These are phyloP conservation scores for Penicillium diatomitis DNA, from an alignment of 495 filamentous ascomycete species.

Conservation along the genomic window DNA sequence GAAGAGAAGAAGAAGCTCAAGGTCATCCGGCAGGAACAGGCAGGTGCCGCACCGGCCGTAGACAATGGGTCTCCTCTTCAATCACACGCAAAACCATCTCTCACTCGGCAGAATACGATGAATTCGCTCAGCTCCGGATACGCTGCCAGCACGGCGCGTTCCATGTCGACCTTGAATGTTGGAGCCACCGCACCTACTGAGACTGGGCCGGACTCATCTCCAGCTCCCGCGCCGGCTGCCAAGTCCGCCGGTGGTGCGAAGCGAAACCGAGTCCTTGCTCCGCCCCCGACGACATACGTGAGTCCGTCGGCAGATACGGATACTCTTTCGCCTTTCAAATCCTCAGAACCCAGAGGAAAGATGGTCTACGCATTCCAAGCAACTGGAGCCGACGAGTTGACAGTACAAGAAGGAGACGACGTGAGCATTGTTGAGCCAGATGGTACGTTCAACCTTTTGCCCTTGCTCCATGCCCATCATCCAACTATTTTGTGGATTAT, in stretches of 20 bases:
- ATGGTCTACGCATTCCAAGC: slow-evolving; percentile 86
- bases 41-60: slow-evolving; percentile 44
- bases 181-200: slow-evolving; percentile 30
- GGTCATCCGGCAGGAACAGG: slow-evolving; percentile 65
- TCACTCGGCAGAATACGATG: slow-evolving; percentile 84
- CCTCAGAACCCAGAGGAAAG: slow-evolving; percentile 62
- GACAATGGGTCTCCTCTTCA: slow-evolving; percentile 31
- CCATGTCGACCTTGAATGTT: slow-evolving; percentile 57
- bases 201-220: slow-evolving; percentile 24
- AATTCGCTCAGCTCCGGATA: slow-evolving; percentile 87
- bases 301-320: slow-evolving; percentile 46
- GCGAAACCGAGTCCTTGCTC: slow-evolving; percentile 70
- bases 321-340: slow-evolving; percentile 10
- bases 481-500: background rate
- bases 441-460: slow-evolving; percentile 44
- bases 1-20: slow-evolving; percentile 93
- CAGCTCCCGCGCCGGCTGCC: slow-evolving; percentile 21
- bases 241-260: slow-evolving; percentile 33
- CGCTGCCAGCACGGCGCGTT: slow-evolving; percentile 67
- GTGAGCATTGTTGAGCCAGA: slow-evolving; percentile 78
- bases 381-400: slow-evolving; percentile 69
- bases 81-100: slow-evolving; percentile 34
- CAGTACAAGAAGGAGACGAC: slow-evolving; percentile 65
- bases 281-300: slow-evolving; percentile 74
- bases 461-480: no score